Evolutionary conservation across 1,139 yeast species (phyloP), one percentile per base, ranked within the genome.

Genomic region (Suhomyces kunorum): DNA sequence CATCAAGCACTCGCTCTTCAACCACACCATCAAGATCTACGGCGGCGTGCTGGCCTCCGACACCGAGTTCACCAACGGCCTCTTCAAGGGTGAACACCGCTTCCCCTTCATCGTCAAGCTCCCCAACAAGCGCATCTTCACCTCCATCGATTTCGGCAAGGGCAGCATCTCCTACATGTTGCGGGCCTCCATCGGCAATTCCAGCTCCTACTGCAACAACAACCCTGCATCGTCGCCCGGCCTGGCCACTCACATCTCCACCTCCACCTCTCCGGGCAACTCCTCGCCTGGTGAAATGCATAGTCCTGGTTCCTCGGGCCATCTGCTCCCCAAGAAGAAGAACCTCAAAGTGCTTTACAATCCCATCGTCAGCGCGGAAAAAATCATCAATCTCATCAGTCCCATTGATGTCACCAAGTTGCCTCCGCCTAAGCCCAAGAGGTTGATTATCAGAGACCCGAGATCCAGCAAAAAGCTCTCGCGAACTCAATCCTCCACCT

Each of bases 41-140:
- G 95, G 94, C 0, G 71, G 44, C 8, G 16, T n/a, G 16, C 40
- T 7, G 19, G 25, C 20, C 16, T 33, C 44, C 2, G 32, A 44
- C 11, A 36, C 32, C 8, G 54, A 64, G 8, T 64, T 63, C 40
- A 36, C 58, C 14, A 67, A 64, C 47, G 87, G 87, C 0, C 57
- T 84, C 18, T 76, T 79, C 33, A 80, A 81, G 50, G 97, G 97
- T 20, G 92, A 87, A 54, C 97, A 89, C 60, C 68, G 87, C 28
- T 89, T 89, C 58, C 95, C 95, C 11, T 89, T 89, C 55, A 80
- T 84, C 37, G 87, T 88, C 32, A 82, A 78, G 48, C 69, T 89
- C 20, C 96, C 96, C 2, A 74, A 74, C 49, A 80, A 78, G 50
- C 75, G 86, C 46, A 72, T 87, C 4, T 83, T 74, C 58, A 84